Conservation (phyloP, 768 basidiomycete species). For the Phaeotremella fagi region DNA sequence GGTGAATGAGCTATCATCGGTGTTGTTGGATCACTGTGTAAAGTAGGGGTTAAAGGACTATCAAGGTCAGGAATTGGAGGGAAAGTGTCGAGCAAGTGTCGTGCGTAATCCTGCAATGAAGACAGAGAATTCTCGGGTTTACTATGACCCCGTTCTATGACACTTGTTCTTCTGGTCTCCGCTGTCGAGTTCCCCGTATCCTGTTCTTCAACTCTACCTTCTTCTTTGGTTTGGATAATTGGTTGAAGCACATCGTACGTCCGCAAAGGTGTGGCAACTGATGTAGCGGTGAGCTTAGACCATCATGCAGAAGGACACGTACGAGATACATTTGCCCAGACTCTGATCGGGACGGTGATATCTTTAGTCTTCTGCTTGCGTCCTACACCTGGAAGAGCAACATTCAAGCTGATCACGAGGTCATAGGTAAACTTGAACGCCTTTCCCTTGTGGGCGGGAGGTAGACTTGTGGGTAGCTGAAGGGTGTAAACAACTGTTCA, state of each 20-base stretch:
- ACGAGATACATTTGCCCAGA: slow-evolving; percentile 86
- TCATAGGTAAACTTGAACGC: slow-evolving; percentile 82
- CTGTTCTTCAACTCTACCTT: slow-evolving; percentile 40
- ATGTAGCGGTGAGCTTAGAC: neutral
- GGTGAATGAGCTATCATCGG: too few relatives aligned
- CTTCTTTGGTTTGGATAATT: slow-evolving; percentile 51
- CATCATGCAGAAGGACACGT: slow-evolving; percentile 36
- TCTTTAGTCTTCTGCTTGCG: slow-evolving; percentile 53
- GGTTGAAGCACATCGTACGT: slow-evolving; percentile 86
- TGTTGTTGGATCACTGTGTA: too few relatives aligned
- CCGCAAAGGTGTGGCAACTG: slow-evolving; percentile 55
- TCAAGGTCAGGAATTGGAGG: neutral
- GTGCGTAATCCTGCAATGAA: slow-evolving; percentile 44
- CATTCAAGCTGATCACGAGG: slow-evolving; percentile 75
- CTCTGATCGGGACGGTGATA: slow-evolving; percentile 79
- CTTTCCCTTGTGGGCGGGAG: slow-evolving; percentile 85
- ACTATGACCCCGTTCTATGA: slow-evolving; percentile 3
- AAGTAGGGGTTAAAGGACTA: neutral
- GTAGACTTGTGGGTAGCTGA: slow-evolving; percentile 68
- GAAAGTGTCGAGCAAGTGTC: slow-evolving; percentile 40
- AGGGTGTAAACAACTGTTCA: slow-evolving; percentile 71
- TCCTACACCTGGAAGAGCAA: slow-evolving; percentile 24
- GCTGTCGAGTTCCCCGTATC: neutral
- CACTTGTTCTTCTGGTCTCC: slow-evolving; percentile 7
- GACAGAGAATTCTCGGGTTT: slow-evolving; percentile 10